Conservation (phyloP, 345 rosid species). For the Hypericum perforatum region DNA sequence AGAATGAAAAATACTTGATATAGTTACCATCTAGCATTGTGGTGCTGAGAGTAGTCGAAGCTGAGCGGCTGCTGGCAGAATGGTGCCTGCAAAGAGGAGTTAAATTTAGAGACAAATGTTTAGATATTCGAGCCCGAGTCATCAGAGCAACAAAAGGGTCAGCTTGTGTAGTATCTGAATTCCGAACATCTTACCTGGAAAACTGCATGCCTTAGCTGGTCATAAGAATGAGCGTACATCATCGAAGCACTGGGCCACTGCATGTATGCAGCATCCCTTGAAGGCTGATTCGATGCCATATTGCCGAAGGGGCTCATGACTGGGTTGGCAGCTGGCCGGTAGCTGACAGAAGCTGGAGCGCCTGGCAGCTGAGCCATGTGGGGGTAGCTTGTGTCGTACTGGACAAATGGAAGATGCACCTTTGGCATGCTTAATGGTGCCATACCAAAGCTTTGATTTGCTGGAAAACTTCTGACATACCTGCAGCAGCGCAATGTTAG, state of each 20-base stretch:
- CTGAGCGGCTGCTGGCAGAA: slow-evolving; percentile 80
- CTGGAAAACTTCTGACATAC: slow-evolving; percentile 72
- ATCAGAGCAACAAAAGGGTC: too few species aligned
- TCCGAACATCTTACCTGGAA: slow-evolving; percentile 49
- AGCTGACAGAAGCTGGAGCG: slow-evolving; percentile 38
- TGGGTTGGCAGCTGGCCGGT: slow-evolving; percentile 44
- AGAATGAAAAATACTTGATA: too few species aligned
- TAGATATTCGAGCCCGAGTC: not conserved
- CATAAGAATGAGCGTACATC: slow-evolving; percentile 83
- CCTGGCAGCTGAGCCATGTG: slow-evolving; percentile 52
- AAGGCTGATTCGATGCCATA: slow-evolving; percentile 35
- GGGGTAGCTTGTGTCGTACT: slow-evolving; percentile 46
- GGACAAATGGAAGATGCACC: slow-evolving; percentile 55
- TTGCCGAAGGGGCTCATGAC: slow-evolving; percentile 50
- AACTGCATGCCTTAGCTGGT: slow-evolving; percentile 60
- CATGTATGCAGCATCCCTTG: slow-evolving; percentile 50
- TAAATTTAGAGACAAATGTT: not conserved
- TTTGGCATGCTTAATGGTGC: slow-evolving; percentile 52
- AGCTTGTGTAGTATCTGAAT: too few species aligned
- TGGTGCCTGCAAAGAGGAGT: slow-evolving; percentile 42
- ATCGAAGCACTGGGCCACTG: slow-evolving; percentile 81
- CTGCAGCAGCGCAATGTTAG: slow-evolving; percentile 27
- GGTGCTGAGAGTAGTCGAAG: slow-evolving; percentile 62
- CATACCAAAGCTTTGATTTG: slow-evolving; percentile 39
- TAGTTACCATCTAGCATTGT: slow-evolving; percentile 7